A percentile compares a stretch with the other conserved stretches of the same genome.
These are phyloP conservation scores for Taphrina deformans DNA, from an alignment of 1,139 yeast genomes.

Conservation along the genomic window DNA sequence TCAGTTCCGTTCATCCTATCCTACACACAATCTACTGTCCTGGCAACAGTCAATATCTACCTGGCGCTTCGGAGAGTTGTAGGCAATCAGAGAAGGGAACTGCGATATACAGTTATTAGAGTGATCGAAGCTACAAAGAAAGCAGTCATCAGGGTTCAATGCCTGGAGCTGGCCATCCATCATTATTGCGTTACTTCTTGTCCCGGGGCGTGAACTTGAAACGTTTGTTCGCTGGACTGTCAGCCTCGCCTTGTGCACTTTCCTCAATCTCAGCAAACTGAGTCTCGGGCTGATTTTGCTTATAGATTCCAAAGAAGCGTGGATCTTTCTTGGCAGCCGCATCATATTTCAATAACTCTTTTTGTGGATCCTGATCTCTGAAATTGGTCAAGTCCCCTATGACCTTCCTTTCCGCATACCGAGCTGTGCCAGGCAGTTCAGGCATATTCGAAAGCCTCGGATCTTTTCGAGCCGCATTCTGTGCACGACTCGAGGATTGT, in stretches of 20 bases:
- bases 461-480: conserved; percentile 35
- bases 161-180: neutral
- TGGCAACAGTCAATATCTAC: too few relatives aligned
- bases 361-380: conserved; percentile 47
- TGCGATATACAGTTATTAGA: too few relatives aligned
- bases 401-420: conserved; percentile 40
- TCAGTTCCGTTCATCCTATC: too few relatives aligned
- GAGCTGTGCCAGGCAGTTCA: conserved; percentile 25
- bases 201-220: conserved; percentile 26
- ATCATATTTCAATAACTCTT: conserved; percentile 47
- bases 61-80: too few relatives aligned
- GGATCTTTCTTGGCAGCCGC: conserved; percentile 43
- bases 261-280: conserved; percentile 18
- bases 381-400: conserved; percentile 38
- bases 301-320: conserved; percentile 38
- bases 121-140: too few relatives aligned
- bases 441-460: conserved; percentile 35
- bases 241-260: neutral
- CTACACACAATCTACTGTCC: too few relatives aligned
- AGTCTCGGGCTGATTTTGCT: conserved; percentile 31
- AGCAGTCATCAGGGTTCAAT: too few relatives aligned
- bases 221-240: conserved; percentile 10
- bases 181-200: neutral
- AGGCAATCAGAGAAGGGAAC: too few relatives aligned
- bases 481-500: conserved; percentile 24